Evolutionary conservation across 2,329 filamentous ascomycete genomes (phyloP), one percentile per base, ranked within the genome.

Genomic region (Pseudonectria foliicola): DNA sequence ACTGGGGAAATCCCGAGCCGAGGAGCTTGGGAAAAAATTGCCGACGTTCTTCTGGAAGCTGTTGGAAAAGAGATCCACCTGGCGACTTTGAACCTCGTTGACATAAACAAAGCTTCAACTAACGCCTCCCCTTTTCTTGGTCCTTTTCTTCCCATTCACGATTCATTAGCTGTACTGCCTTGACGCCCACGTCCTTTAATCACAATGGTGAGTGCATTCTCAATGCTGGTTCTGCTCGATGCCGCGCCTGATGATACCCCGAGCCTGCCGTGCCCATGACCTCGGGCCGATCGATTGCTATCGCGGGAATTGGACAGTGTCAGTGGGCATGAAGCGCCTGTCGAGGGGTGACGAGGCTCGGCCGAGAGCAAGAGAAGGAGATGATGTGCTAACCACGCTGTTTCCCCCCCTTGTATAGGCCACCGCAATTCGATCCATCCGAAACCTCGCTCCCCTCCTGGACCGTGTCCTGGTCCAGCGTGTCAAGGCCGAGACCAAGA

Each of bases 381-480:
- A 13, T 25, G 6, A 3, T 13, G n/a, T n/a, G n/a, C 16, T 18
- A 14, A 8, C 34, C 42, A 49, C 27, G 48, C 33, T 27, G 15
- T n/a, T 10, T 4, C 12, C 14, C 31, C 15, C 25, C 23, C 29
- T 15, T 6, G 8, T 8, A 4, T 42, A 82, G 77, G 67, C 77
- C 52, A 81, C 77, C 60, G 77, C 89, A 49, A 78, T 96, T 71
- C 92, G 90, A 67, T 93, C 85, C 63, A 89, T 98, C 79, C 92
- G 90, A 70, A 81, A 82, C 58, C 89, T 98, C 56, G 85, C 82
- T 41, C 92, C 92, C 45, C 89, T 98, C 52, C 82, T 98, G 67
- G 92, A 98, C 80, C 90, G 92, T 56, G 88, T 98, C 54, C 83
- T 98, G 48, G 87, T 98, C 53, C 92, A 98, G 80, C 87, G 92